phyloP scores from a whole-genome alignment of 768 basidiomycete genomes.

The Cyclocybe cylindracea region DNA sequence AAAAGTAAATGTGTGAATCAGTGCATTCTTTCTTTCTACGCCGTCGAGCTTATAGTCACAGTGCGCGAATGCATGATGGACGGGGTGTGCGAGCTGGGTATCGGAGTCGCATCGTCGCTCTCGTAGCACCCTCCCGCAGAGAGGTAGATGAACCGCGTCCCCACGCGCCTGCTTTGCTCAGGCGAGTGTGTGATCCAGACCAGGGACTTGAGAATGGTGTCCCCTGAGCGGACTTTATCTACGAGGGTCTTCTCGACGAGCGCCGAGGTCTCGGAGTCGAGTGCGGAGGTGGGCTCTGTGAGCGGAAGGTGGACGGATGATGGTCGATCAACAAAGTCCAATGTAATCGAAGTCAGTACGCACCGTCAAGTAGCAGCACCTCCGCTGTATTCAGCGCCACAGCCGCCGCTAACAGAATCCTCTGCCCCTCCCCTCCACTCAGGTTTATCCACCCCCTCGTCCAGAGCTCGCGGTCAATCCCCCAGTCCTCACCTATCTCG shows the following conservation, averaged over 20 bases:
- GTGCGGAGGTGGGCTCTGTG: conserved; percentile 86
- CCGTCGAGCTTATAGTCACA: too few species aligned
- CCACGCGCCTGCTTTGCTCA: conserved; percentile 75
- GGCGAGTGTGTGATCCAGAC: conserved; percentile 90
- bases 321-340: not conserved
- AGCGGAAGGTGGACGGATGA: not conserved
- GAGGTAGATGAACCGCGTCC: conserved; percentile 64
- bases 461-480: conserved; percentile 70
- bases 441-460: conserved; percentile 75
- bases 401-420: conserved; percentile 78
- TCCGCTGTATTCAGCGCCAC: conserved; percentile 76
- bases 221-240: conserved; percentile 46
- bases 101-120: conserved; percentile 19
- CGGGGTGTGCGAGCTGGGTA: too few species aligned
- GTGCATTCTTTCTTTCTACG: too few species aligned
- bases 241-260: conserved; percentile 67
- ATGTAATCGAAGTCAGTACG: conserved; percentile 18
- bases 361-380: conserved; percentile 79
- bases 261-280: conserved; percentile 68
- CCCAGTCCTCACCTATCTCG: conserved; percentile 65
- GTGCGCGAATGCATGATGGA: too few species aligned
- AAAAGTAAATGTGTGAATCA: too few species aligned
- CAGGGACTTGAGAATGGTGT: conserved; percentile 64
- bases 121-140: conserved; percentile 45
- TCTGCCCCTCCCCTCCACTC: conserved; percentile 86